phyloP scores from a whole-genome alignment of 345 rosid species.

The Schrenkiella parvula region DNA sequence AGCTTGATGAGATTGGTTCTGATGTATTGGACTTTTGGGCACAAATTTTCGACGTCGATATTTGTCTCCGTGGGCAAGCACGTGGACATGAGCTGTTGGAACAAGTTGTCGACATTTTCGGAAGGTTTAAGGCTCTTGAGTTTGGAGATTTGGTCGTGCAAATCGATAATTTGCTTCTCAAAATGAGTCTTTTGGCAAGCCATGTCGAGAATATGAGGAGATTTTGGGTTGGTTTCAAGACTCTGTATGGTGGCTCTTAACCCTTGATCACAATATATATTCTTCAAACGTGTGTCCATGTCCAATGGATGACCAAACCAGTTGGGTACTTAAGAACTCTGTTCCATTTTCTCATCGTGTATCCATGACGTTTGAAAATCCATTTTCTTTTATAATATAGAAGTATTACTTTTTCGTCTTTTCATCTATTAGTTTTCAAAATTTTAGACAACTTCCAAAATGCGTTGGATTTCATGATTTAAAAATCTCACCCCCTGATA shows the following conservation, averaged over 20 bases:
- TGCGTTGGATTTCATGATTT: no score
- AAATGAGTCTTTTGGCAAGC: background rate
- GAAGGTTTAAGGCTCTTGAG: slow-evolving; percentile 1
- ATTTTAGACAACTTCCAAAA: background rate
- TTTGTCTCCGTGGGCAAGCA: background rate
- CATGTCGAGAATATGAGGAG: background rate
- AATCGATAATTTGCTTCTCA: background rate
- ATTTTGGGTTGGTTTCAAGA: background rate
- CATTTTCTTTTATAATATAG: background rate
- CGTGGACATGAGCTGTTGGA: background rate
- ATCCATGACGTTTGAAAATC: background rate
- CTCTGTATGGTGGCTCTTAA: background rate
- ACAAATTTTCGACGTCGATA: background rate
- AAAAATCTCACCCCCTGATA: background rate
- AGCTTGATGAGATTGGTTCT: slow-evolving; percentile 6
- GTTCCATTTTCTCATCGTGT: background rate
- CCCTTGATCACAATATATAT: background rate
- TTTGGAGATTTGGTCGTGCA: background rate
- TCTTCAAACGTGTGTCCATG: background rate
- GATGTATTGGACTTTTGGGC: background rate
- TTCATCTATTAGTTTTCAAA: background rate
- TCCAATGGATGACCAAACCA: background rate
- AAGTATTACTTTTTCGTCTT: background rate
- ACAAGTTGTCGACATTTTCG: background rate
- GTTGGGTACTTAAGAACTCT: background rate